Evolutionary conservation across 2,329 filamentous ascomycete genomes (phyloP), one percentile per base, ranked within the genome.

Genomic region (Aureobasidium musti): DNA sequence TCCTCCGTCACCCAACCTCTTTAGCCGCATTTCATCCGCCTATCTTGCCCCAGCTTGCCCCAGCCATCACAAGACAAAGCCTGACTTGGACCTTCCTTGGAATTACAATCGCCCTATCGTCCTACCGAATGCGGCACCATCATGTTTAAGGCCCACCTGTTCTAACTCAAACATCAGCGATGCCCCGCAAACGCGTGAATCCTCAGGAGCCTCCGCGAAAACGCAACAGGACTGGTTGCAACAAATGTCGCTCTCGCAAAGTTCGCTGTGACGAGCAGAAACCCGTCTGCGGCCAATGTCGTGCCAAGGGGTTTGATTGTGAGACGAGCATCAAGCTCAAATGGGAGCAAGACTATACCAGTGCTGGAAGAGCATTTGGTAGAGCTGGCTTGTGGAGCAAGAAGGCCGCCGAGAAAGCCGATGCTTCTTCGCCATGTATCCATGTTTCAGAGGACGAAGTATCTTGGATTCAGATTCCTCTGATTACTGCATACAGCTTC

Each of bases 341-440:
- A 47, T 77, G 66, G 69, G 79, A 71, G 71, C 75, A 50, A 2
- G 79, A 81, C 65, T 81, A 79, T 68, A 70, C 69, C 61, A 77
- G 73, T 61, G 77, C 77, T 10, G 79, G 79, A 13, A 69, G 79
- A 61, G 79, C 79, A 5, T 81, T 81, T 71, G 79, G 79, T 5
- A 73, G 79, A 61, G 72, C 77, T 28, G 79, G 79, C 41, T 74
- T 79, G 41, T 80, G 79, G 79, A 78, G 71, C 68, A 69, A 73
- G 59, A 66, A 63, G 39, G 53, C 61, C 39, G 13, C 63, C 19
- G 50, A 67, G 10, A 67, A 63, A 41, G 63, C 66, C 13, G 67
- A 64, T 17, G 54, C 63, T 19, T 67, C 67, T 14, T 65, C 66
- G 14, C 68, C 69, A 17, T 47, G 28, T n/a, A 23, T 49, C 14